Percentiles rank a stretch among this genome's conserved stretches.
Conservation (phyloP, 1,139 yeast genomes). For the Zygotorulaspora mrakii region DNA sequence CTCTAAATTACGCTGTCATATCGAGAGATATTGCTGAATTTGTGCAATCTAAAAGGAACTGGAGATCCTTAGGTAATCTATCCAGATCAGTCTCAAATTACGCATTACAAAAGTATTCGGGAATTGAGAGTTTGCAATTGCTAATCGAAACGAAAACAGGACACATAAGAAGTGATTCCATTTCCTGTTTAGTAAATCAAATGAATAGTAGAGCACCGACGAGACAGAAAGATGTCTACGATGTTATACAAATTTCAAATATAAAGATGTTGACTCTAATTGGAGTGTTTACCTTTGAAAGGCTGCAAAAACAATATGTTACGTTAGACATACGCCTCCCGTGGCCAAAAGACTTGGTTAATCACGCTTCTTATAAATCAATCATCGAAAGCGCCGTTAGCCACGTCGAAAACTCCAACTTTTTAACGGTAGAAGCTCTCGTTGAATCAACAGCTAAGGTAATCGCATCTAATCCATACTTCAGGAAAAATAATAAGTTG, state of each 20-base stretch:
- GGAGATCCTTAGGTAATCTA: constrained; percentile 52
- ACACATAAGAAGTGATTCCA: constrained; percentile 51
- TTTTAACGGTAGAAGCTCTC: constrained; percentile 90
- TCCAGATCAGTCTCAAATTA: constrained; percentile 51
- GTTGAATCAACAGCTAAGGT: constrained; percentile 70
- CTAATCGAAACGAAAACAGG: constrained; percentile 33
- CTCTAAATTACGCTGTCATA: constrained; percentile 83
- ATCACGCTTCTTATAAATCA: constrained; percentile 27
- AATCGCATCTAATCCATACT: constrained; percentile 40
- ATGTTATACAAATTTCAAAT: constrained; percentile 47
- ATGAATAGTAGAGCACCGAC: constrained; percentile 22
- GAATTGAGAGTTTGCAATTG: constrained; percentile 23
- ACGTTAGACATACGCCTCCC: constrained; percentile 53
- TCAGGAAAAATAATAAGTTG: constrained; percentile 28
- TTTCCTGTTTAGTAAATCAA: constrained; percentile 41
- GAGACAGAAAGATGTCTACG: constrained; percentile 30
- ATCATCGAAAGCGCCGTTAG: constrained; percentile 47
- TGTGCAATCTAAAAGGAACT: constrained; percentile 36
- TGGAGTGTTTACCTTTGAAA: constrained; percentile 89
- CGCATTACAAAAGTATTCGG: constrained; percentile 43
- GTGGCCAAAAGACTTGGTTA: constrained; percentile 35
- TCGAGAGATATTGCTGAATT: constrained; percentile 46
- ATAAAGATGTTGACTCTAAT: constrained; percentile 68
- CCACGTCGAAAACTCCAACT: constrained; percentile 70
- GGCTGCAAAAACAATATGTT: constrained; percentile 73